A percentile compares a stretch with the other conserved stretches of the same genome.
Conservation (phyloP, 352 stramenopile genomes). For the Phytophthora litchii region DNA sequence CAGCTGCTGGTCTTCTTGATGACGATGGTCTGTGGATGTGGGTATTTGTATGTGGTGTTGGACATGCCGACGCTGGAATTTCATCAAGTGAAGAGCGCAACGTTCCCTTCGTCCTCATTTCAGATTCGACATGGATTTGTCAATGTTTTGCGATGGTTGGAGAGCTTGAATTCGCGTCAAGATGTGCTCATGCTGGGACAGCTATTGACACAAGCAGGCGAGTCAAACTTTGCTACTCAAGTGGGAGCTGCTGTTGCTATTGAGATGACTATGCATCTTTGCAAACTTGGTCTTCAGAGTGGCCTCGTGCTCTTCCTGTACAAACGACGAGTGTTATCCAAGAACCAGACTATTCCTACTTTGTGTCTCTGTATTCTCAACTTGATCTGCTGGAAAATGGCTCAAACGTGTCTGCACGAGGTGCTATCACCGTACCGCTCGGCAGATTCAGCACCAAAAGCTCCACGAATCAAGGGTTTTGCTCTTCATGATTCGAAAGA, state of each 20-base stretch:
- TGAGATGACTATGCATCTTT: constrained; percentile 40
- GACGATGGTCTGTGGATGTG: constrained; percentile 26
- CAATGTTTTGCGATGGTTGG: constrained; percentile 59
- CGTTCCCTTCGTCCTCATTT: constrained; percentile 37
- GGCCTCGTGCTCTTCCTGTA: constrained; percentile 56
- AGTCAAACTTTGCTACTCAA: constrained; percentile 10
- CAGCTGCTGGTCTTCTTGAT: constrained; percentile 30
- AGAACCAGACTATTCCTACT: constrained; percentile 34
- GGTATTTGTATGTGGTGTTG: constrained; percentile 39
- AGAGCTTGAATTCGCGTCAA: constrained; percentile 47
- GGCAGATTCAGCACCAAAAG: neutral
- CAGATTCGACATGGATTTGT: constrained; percentile 51
- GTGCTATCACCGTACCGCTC: constrained; percentile 24
- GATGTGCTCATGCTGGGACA: constrained; percentile 43
- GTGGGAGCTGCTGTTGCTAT: constrained; percentile 26
- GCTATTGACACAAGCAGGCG: constrained; percentile 17
- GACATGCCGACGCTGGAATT: constrained; percentile 44
- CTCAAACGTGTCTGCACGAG: constrained; percentile 47
- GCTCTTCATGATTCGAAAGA: constrained; percentile 7
- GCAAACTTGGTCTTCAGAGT: constrained; percentile 56
- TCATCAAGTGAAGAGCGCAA: constrained; percentile 29
- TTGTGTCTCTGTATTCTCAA: constrained; percentile 57
- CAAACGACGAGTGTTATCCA: constrained; percentile 35
- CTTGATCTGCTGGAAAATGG: constrained; percentile 54
- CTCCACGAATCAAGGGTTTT: constrained; percentile 4